Evolutionary conservation across 768 basidiomycete species (phyloP).

Genomic region (Amanita pallidorosea): DNA sequence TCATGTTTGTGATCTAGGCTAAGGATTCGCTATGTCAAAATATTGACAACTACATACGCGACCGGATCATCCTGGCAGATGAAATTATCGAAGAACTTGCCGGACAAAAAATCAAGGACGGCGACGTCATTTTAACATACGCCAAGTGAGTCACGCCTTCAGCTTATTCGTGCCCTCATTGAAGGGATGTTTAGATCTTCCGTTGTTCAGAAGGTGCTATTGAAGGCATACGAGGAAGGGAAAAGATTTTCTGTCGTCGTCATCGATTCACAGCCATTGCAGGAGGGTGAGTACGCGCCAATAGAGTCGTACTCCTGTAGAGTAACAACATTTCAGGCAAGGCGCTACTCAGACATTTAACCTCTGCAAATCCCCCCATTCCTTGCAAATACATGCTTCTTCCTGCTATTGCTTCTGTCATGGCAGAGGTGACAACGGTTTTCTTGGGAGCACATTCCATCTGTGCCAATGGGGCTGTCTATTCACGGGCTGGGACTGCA

Average conservation of each 20-base stretch:
- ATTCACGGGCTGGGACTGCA: slow-evolving; percentile 90
- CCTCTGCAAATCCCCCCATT: slow-evolving; percentile 46
- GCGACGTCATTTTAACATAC: slow-evolving; percentile 87
- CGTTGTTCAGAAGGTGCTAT: slow-evolving; percentile 81
- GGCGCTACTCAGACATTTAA: slow-evolving; percentile 58
- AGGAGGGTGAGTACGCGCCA: slow-evolving; percentile 53
- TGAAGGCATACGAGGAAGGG: slow-evolving; percentile 64
- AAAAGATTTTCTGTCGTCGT: slow-evolving; percentile 84
- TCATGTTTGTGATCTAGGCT: slow-evolving; percentile 40
- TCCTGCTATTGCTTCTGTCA: slow-evolving; percentile 69
- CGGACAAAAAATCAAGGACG: slow-evolving; percentile 88
- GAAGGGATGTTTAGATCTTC: slow-evolving; percentile 55
- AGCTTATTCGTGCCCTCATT: neutral
- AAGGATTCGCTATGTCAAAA: slow-evolving; percentile 74
- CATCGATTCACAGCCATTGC: slow-evolving; percentile 88
- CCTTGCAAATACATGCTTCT: slow-evolving; percentile 90
- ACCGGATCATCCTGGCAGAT: slow-evolving; percentile 88
- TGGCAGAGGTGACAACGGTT: slow-evolving; percentile 75
- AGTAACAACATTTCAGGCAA: slow-evolving; percentile 48
- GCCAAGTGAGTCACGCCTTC: slow-evolving; percentile 42
- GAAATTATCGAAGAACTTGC: slow-evolving; percentile 87
- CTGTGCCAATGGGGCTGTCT: slow-evolving; percentile 90
- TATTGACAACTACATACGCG: slow-evolving; percentile 90
- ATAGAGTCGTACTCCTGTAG: slow-evolving; percentile 1
- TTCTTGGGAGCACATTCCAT: slow-evolving; percentile 91